Percentiles rank a stretch among this genome's conserved stretches.
These are phyloP conservation scores for Geranium rotundifolium DNA, from an alignment of 345 rosid species.

Conservation along the genomic window DNA sequence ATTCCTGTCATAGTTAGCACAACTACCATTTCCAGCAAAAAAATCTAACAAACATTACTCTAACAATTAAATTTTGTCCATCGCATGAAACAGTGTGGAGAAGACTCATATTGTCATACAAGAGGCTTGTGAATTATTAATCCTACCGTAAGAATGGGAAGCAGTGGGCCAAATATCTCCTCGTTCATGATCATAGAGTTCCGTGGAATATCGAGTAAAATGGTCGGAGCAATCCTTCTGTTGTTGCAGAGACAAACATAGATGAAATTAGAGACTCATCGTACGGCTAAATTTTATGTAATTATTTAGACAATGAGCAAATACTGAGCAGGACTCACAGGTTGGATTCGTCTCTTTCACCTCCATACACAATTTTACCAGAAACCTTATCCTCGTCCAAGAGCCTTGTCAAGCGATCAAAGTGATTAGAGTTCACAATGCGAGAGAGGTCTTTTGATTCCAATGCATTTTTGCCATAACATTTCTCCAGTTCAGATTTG, in stretches of 20 bases:
- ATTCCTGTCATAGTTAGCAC: no score
- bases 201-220: constrained; percentile 71
- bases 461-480: constrained; percentile 68
- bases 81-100: no score
- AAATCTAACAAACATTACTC: no score
- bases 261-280: not conserved
- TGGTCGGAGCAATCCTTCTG: constrained; percentile 79
- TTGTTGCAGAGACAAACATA: constrained; percentile 9
- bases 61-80: no score
- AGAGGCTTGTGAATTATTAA: not conserved
- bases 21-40: no score
- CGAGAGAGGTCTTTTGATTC: constrained; percentile 78
- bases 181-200: constrained; percentile 81
- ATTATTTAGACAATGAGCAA: not conserved
- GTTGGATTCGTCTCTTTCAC: constrained; percentile 50
- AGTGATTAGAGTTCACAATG: constrained; percentile 73
- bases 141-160: constrained; percentile 66
- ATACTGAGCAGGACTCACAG: constrained; percentile 42
- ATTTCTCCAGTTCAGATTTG: constrained; percentile 48
- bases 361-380: constrained; percentile 67
- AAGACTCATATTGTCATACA: no score
- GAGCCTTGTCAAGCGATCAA: constrained; percentile 54
- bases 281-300: not conserved
- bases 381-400: constrained; percentile 83
- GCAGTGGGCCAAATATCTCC: constrained; percentile 97